phyloP scores from a whole-genome alignment of 306 rosid species.

The Hippophae gyantsensis region DNA sequence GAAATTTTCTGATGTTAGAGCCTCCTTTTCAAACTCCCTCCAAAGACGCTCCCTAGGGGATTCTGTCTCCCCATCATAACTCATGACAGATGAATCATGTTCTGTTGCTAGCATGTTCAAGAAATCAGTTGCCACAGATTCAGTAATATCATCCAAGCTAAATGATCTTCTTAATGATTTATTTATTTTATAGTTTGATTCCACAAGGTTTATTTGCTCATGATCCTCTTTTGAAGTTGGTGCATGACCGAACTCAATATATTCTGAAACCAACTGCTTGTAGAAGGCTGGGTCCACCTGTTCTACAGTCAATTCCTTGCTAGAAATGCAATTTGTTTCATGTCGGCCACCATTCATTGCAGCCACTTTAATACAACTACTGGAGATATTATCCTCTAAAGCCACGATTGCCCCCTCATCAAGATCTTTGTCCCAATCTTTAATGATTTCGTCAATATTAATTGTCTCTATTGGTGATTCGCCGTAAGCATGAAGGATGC shows the following conservation, averaged over 20 bases:
- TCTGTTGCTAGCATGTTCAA: conserved; percentile 42
- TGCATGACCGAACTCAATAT: conserved; percentile 10
- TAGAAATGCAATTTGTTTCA: conserved; percentile 19
- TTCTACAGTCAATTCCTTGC: conserved; percentile 22
- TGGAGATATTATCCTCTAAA: conserved; percentile 15
- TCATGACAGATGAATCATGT: conserved; percentile 28
- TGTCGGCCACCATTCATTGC: conserved; percentile 16
- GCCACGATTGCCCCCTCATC: conserved; percentile 19
- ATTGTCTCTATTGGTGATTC: conserved; percentile 35
- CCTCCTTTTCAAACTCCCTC: conserved; percentile 62
- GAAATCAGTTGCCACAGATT: conserved; percentile 65
- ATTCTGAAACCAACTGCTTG: conserved; percentile 12
- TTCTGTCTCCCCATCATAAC: conserved; percentile 36
- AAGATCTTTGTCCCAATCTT: conserved; percentile 27
- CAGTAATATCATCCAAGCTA: conserved; percentile 48
- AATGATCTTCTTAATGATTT: conserved; percentile 28
- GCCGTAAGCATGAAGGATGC: conserved; percentile 22
- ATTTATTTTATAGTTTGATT: conserved; percentile 27
- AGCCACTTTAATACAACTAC: conserved; percentile 19
- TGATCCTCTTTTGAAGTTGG: conserved; percentile 15
- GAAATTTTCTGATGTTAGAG: conserved; percentile 32
- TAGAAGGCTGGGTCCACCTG: conserved; percentile 23
- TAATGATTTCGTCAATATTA: conserved; percentile 33
- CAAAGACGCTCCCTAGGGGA: conserved; percentile 75
- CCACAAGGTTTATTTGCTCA: conserved; percentile 18